These are phyloP conservation scores for Starmerella gropengiesseri DNA, from an alignment of 805 yeast genomes.

Conservation along the genomic window DNA sequence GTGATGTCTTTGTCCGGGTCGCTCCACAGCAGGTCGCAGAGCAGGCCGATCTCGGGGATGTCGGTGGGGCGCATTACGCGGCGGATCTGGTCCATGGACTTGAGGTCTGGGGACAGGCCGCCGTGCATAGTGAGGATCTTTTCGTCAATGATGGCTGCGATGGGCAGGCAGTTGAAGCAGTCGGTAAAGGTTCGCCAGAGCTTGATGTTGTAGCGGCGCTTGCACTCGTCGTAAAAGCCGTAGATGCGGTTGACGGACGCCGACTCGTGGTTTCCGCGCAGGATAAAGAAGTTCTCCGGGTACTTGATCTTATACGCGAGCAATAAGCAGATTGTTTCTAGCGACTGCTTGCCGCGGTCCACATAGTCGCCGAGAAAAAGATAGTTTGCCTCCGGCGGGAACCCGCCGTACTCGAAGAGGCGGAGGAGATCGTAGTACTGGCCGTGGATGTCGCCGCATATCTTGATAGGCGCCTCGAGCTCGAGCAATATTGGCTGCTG, in stretches of 20 bases:
- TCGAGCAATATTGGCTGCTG: slow-evolving; percentile 94
- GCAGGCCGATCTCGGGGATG: slow-evolving; percentile 93
- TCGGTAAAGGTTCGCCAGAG: slow-evolving; percentile 98
- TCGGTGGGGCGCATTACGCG: slow-evolving; percentile 99
- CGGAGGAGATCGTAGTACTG: slow-evolving; percentile 93
- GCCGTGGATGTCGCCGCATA: slow-evolving; percentile 96
- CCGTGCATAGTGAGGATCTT: slow-evolving; percentile 99
- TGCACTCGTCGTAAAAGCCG: slow-evolving; percentile 96
- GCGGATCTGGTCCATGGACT: slow-evolving; percentile 97
- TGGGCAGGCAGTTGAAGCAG: slow-evolving; percentile 96
- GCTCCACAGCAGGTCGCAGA: slow-evolving; percentile 95
- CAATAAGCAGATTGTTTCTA: slow-evolving; percentile 88
- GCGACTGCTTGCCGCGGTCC: slow-evolving; percentile 95
- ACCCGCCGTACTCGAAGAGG: slow-evolving; percentile 95
- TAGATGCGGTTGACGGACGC: slow-evolving; percentile 96
- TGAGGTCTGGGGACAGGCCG: slow-evolving; percentile 92
- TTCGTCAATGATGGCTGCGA: slow-evolving; percentile 96
- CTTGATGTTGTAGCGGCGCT: slow-evolving; percentile 93
- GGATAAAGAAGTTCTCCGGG: slow-evolving; percentile 93
- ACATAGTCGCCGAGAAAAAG: slow-evolving; percentile 94
- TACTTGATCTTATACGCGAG: slow-evolving; percentile 95
- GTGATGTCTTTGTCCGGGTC: slow-evolving; percentile 98
- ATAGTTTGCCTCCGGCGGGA: slow-evolving; percentile 98
- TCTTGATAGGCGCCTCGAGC: slow-evolving; percentile 91
- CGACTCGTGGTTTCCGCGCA: slow-evolving; percentile 97